These are phyloP conservation scores for Emiliania huxleyi DNA, from an alignment of 78 protist genomes.

Conservation along the genomic window DNA sequence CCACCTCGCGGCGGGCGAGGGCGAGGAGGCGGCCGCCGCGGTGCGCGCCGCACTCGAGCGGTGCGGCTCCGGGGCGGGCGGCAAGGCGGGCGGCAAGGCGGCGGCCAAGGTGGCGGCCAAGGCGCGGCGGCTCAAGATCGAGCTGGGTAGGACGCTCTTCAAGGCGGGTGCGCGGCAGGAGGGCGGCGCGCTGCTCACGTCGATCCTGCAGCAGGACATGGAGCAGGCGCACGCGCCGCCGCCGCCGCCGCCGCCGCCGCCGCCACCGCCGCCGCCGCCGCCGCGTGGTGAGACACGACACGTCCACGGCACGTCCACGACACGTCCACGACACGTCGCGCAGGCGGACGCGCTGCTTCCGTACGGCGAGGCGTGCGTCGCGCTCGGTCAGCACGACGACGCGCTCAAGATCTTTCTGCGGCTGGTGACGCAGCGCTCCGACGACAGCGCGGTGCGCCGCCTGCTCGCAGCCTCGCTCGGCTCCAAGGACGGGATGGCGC, in stretches of 20 bases:
- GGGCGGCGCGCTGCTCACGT: not conserved
- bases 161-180: not conserved
- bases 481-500: not conserved
- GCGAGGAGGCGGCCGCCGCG: not conserved
- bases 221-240: not conserved
- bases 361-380: not conserved
- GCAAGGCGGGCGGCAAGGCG: not conserved
- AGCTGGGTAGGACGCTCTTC: not conserved
- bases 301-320: too few species aligned
- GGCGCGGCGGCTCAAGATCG: not conserved
- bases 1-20: not conserved
- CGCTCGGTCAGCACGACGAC: not conserved
- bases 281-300: too few species aligned
- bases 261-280: too few species aligned
- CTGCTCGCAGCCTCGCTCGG: not conserved
- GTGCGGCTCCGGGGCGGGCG: too few species aligned
- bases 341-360: too few species aligned
- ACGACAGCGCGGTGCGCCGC: not conserved
- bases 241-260: too few species aligned
- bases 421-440: not conserved
- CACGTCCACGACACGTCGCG: too few species aligned
- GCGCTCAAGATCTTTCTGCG: not conserved
- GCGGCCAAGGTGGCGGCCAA: not conserved
- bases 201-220: not conserved
- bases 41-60: not conserved